A percentile compares a stretch with the other conserved stretches of the same genome.
These are phyloP conservation scores for Phytophthora syringae DNA, from an alignment of 352 stramenopile species.

Conservation along the genomic window DNA sequence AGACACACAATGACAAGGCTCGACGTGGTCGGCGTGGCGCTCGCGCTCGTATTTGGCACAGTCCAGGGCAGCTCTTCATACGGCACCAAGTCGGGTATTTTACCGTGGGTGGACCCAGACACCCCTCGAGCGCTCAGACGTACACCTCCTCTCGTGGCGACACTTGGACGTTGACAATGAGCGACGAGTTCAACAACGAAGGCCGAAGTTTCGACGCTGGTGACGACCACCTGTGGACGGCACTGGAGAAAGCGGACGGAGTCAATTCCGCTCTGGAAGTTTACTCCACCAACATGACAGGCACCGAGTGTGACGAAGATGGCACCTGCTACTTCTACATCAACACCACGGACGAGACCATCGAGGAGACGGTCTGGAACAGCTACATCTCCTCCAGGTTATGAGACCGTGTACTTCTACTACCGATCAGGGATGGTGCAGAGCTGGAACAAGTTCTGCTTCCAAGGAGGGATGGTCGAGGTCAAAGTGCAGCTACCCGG, in stretches of 20 bases:
- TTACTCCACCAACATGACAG: slow-evolving; percentile 88
- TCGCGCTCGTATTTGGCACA: not conserved
- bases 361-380: slow-evolving; percentile 72
- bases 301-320: slow-evolving; percentile 51
- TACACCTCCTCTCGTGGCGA: slow-evolving; percentile 63
- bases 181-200: slow-evolving; percentile 93
- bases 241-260: slow-evolving; percentile 93
- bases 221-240: slow-evolving; percentile 93
- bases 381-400: slow-evolving; percentile 55
- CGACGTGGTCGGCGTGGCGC: not conserved
- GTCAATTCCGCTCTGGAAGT: slow-evolving; percentile 92
- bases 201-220: slow-evolving; percentile 90
- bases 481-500: slow-evolving; percentile 92
- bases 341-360: slow-evolving; percentile 43
- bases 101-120: no score
- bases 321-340: slow-evolving; percentile 62
- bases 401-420: slow-evolving; percentile 52
- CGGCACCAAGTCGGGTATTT: slow-evolving; percentile 6
- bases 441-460: slow-evolving; percentile 95
- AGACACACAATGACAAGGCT: not conserved
- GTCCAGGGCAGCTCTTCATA: slow-evolving; percentile 10
- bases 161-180: slow-evolving; percentile 84
- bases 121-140: no score
- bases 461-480: slow-evolving; percentile 94
- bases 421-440: slow-evolving; percentile 88